Evolutionary conservation across 192 early-diverging fungal species (phyloP).

Genomic region (Coemansia sp.): DNA sequence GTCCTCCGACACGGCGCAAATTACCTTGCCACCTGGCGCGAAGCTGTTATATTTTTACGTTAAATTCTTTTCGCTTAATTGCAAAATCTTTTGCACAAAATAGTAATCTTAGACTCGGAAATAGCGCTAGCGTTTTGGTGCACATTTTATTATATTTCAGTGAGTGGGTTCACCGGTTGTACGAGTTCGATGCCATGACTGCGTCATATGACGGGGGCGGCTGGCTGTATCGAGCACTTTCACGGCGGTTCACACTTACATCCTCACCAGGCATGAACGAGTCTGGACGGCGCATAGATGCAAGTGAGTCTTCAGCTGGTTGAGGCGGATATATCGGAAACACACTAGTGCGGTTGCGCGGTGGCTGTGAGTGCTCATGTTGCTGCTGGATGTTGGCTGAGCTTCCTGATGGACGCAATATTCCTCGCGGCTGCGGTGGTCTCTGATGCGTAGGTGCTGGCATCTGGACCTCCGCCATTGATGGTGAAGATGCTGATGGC

Average conservation of each 20-base stretch:
- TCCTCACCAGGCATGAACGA: conserved; percentile 5
- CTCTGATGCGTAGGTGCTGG: neutral
- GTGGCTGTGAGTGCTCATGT: neutral
- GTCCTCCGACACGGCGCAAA: too few species aligned
- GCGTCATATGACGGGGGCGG: conserved; percentile 3
- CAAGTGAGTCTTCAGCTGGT: neutral
- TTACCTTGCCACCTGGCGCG: too few species aligned
- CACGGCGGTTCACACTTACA: neutral
- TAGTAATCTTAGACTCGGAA: too few species aligned
- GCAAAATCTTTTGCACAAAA: too few species aligned
- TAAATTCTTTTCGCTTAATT: too few species aligned
- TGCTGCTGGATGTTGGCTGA: neutral
- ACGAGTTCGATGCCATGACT: neutral
- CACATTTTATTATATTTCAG: neutral
- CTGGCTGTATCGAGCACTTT: neutral
- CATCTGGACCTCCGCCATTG: neutral
- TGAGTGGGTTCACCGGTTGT: neutral
- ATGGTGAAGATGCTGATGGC: neutral
- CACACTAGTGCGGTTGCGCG: neutral
- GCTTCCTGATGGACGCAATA: neutral
- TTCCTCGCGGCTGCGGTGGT: neutral
- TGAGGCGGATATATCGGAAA: neutral
- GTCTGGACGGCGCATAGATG: neutral
- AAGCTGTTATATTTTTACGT: too few species aligned
- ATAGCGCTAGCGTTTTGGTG: too few species aligned